A percentile compares a stretch with the other conserved stretches of the same genome.
Conservation (phyloP, 1,139 yeast species). For the Taphrina betulina region DNA sequence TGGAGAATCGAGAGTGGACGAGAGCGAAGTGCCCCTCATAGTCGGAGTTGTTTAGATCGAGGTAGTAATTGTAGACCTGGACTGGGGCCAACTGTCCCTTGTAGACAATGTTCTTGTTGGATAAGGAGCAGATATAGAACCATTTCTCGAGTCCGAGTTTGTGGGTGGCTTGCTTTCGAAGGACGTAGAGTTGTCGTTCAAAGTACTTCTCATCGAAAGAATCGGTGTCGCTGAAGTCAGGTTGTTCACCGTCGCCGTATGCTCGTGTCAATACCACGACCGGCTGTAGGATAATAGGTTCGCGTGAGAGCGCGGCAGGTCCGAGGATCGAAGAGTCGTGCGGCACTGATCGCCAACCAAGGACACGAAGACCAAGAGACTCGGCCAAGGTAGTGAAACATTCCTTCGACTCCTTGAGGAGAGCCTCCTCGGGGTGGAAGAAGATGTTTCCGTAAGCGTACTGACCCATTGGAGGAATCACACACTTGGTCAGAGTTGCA, state of each 20-base stretch:
- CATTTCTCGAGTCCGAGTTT: constrained; percentile 92
- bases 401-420: constrained; percentile 63
- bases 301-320: constrained; percentile 91
- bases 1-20: constrained; percentile 95
- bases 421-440: constrained; percentile 73
- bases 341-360: constrained; percentile 97
- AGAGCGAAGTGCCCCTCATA: constrained; percentile 94
- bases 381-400: constrained; percentile 80
- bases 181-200: constrained; percentile 77
- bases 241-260: constrained; percentile 43
- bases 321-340: constrained; percentile 90
- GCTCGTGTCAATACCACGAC: constrained; percentile 68
- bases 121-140: constrained; percentile 94
- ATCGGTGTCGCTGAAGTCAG: constrained; percentile 49
- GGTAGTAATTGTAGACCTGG: constrained; percentile 92
- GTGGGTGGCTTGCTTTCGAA: constrained; percentile 86
- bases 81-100: constrained; percentile 97
- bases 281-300: constrained; percentile 88
- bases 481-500: constrained; percentile 42
- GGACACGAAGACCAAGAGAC: constrained; percentile 71
- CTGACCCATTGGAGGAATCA: constrained; percentile 58
- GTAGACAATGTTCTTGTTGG: constrained; percentile 86
- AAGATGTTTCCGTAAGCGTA: constrained; percentile 94
- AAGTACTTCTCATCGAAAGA: constrained; percentile 60
- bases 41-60: constrained; percentile 86